Conservation (phyloP, 257 asterid genomes). For the Solanum sparsipilum region DNA sequence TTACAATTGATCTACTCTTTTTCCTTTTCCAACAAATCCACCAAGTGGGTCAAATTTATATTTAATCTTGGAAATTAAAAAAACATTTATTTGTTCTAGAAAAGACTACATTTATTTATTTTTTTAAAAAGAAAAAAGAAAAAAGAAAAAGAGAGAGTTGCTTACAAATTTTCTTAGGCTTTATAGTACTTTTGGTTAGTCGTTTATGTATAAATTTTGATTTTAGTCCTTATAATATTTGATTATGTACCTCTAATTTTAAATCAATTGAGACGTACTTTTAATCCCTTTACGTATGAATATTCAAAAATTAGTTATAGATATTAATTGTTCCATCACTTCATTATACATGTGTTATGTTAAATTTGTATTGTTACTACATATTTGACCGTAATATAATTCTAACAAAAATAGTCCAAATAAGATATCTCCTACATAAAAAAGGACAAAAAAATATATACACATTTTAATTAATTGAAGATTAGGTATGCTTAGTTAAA, state of each 20-base stretch:
- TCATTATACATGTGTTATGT: background rate
- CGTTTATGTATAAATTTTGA: background rate
- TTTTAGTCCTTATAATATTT: background rate
- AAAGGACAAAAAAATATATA: too few species aligned
- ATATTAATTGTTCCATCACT: background rate
- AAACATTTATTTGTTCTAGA: background rate
- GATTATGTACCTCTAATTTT: background rate
- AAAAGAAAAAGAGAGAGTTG: background rate
- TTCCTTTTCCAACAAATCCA: conserved; percentile 5
- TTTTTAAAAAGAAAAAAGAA: too few species aligned
- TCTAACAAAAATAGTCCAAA: background rate
- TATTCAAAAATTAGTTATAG: background rate
- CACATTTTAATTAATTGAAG: too few species aligned
- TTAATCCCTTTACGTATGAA: background rate
- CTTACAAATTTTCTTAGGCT: background rate
- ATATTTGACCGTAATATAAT: background rate
- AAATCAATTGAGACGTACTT: background rate
- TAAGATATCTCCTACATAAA: background rate
- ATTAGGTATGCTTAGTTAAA: too few species aligned
- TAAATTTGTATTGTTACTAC: background rate
- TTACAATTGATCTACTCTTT: conserved; percentile 5
- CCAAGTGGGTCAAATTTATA: background rate
- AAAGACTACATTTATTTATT: background rate
- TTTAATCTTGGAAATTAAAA: background rate
- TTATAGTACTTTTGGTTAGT: background rate